phyloP scores from a whole-genome alignment of 202 grass and related monocot genomes.

The Schoenoplectus tabernaemontani region DNA sequence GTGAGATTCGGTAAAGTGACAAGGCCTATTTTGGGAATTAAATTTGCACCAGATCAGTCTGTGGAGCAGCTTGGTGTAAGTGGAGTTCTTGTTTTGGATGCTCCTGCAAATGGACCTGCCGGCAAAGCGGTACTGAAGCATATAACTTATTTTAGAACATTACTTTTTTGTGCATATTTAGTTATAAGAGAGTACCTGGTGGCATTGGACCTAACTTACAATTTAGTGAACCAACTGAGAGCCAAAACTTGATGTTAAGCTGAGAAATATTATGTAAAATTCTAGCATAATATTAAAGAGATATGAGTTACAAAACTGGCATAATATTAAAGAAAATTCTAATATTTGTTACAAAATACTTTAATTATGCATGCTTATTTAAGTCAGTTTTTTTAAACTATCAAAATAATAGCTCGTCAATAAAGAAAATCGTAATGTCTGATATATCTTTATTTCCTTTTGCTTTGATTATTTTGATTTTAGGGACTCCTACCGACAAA shows the following conservation, averaged over 20 bases:
- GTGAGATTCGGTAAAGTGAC: conserved; percentile 94
- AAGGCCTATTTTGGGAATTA: conserved; percentile 95
- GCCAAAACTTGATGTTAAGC: background rate
- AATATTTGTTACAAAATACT: background rate
- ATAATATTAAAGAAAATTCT: no score
- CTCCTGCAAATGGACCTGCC: conserved; percentile 86
- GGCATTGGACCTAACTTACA: background rate
- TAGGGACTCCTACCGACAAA: conserved; percentile 83
- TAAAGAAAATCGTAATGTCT: conserved; percentile 11
- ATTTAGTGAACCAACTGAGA: background rate
- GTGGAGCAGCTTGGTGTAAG: conserved; percentile 96
- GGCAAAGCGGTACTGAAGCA: conserved; percentile 70
- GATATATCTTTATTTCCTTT: background rate
- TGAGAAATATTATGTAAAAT: background rate
- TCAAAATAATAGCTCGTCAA: background rate
- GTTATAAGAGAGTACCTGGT: background rate
- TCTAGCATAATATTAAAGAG: background rate
- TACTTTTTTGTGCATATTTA: background rate
- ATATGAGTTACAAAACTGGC: no score
- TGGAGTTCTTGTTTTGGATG: conserved; percentile 97
- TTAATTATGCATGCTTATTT: background rate
- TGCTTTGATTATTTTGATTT: conserved; percentile 18
- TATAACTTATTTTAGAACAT: background rate
- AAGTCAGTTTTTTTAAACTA: background rate
- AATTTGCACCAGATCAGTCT: conserved; percentile 99